Evolutionary conservation across 1,284 basidiomycete genomes (phyloP).

Genomic region (Irpex sp.): DNA sequence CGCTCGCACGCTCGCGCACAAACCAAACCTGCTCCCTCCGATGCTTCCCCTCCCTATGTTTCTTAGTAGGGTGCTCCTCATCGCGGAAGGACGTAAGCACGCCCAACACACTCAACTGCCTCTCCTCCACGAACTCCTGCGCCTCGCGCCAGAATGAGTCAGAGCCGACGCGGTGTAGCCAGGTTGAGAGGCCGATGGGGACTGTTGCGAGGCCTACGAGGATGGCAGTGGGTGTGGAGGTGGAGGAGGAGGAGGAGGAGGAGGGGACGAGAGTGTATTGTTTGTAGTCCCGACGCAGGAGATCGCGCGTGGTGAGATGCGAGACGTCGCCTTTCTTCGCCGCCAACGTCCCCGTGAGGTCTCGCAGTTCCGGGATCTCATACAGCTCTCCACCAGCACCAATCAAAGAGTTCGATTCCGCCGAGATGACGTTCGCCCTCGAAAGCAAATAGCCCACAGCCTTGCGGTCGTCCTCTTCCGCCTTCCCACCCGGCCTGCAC

Average conservation of each 20-base stretch:
- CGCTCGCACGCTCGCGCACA: conserved; percentile 32
- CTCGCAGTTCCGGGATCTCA: conserved; percentile 38
- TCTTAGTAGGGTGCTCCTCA: conserved; percentile 32
- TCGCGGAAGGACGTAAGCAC: conserved; percentile 69
- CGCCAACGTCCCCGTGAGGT: conserved; percentile 49
- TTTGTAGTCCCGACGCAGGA: conserved; percentile 92
- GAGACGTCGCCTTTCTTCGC: conserved; percentile 69
- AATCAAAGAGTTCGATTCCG: background rate
- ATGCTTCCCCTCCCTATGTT: conserved; percentile 55
- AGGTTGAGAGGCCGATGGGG: conserved; percentile 44
- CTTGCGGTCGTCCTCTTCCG: conserved; percentile 48
- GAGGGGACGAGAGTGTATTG: conserved; percentile 58
- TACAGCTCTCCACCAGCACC: conserved; percentile 14
- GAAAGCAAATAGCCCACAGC: conserved; percentile 61
- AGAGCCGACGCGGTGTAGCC: conserved; percentile 39
- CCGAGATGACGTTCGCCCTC: conserved; percentile 33
- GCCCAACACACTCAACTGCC: conserved; percentile 64
- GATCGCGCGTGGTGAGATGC: conserved; percentile 68
- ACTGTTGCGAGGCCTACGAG: conserved; percentile 41
- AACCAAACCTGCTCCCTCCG: conserved; percentile 70
- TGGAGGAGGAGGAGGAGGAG: too few relatives aligned
- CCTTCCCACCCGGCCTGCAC: conserved; percentile 76
- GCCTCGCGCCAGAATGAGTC: conserved; percentile 42
- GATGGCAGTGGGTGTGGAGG: conserved; percentile 23
- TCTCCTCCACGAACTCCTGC: conserved; percentile 63